These are phyloP conservation scores for Sisymbrium altissimum DNA, from an alignment of 345 rosid species.

Conservation along the genomic window DNA sequence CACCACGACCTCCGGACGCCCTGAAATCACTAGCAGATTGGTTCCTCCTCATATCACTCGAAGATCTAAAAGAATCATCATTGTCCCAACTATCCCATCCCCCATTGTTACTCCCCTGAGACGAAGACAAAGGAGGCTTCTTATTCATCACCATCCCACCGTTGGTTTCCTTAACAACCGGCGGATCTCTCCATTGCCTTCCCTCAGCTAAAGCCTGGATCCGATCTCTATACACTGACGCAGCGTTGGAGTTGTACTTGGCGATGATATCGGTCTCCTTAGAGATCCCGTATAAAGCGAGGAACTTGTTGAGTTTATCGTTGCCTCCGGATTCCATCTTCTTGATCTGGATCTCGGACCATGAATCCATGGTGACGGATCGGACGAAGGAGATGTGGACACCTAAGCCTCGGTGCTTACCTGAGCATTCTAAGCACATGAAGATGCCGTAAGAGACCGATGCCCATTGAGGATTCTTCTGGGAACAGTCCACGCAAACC, in stretches of 20 bases:
- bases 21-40: conserved; percentile 77
- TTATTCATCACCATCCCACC: conserved; percentile 49
- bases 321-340: conserved; percentile 97
- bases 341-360: conserved; percentile 99
- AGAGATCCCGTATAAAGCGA: conserved; percentile 61
- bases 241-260: conserved; percentile 85
- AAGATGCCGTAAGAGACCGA: conserved; percentile 96
- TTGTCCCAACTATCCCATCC: conserved; percentile 97
- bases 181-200: conserved; percentile 78
- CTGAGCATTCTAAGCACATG: conserved; percentile 99
- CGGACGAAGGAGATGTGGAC: conserved; percentile 99
- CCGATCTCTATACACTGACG: conserved; percentile 72
- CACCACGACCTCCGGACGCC: conserved; percentile 39
- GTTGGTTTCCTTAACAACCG: conserved; percentile 57
- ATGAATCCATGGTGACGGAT: conserved; percentile 98
- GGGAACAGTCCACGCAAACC: conserved; percentile 91
- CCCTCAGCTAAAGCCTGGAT: conserved; percentile 91
- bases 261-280: conserved; percentile 76
- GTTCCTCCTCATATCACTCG: conserved; percentile 69
- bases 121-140: conserved; percentile 43
- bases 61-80: conserved; percentile 58
- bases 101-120: conserved; percentile 41
- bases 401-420: conserved; percentile 96
- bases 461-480: conserved; percentile 99
- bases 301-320: conserved; percentile 68